These are phyloP conservation scores for Spirogloea muscicola DNA, from an alignment of 139 green algal species.

Conservation along the genomic window DNA sequence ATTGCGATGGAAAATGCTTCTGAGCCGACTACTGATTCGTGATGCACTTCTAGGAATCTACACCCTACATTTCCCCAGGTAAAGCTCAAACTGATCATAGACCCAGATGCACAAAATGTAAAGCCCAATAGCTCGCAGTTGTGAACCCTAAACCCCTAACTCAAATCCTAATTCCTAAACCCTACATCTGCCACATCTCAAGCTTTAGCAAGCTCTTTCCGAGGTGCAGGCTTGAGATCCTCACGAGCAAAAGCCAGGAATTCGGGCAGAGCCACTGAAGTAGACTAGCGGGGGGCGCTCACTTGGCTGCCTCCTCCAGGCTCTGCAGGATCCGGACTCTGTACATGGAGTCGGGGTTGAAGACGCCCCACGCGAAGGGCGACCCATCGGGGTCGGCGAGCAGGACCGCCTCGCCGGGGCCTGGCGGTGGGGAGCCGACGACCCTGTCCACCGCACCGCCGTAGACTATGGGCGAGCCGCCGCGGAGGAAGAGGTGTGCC, in stretches of 20 bases:
- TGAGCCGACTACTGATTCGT: too few relatives aligned
- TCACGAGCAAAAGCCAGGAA: background rate
- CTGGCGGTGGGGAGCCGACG: constrained; percentile 8
- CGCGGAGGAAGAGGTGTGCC: constrained; percentile 42
- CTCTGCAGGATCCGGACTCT: constrained; percentile 46
- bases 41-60: background rate
- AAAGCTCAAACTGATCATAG: background rate
- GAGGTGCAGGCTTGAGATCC: background rate
- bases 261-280: background rate
- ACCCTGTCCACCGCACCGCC: constrained; percentile 44
- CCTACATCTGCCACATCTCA: background rate
- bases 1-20: background rate
- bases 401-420: constrained; percentile 23
- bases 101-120: background rate
- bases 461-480: constrained; percentile 48
- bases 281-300: background rate
- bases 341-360: constrained; percentile 54
- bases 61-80: background rate
- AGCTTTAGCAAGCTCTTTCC: background rate
- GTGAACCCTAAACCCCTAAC: background rate
- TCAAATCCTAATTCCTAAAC: too few relatives aligned
- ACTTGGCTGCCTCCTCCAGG: constrained; percentile 13
- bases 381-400: constrained; percentile 42
- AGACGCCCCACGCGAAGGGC: constrained; percentile 47
- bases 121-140: background rate